Evolutionary conservation across 2,329 filamentous ascomycete genomes (phyloP).

Genomic region (Aspergillus clavatus): DNA sequence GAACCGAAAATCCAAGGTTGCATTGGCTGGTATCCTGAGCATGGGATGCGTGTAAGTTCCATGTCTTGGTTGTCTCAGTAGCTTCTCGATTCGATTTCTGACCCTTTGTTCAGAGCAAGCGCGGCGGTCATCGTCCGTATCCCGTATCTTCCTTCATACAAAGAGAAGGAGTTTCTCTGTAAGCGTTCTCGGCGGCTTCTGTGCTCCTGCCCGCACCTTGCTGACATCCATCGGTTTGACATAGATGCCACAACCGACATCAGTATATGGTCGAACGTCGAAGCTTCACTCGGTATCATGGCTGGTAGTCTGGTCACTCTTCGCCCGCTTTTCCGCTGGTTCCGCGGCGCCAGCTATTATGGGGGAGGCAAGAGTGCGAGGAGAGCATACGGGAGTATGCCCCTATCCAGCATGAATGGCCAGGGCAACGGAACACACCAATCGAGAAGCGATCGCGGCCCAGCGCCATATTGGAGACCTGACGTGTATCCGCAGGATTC

Average conservation of each 20-base stretch:
- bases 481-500: slow-evolving; percentile 25
- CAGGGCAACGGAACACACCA: slow-evolving; percentile 11
- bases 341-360: slow-evolving; percentile 27
- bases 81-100: slow-evolving; percentile 17
- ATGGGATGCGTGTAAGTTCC: slow-evolving; percentile 50
- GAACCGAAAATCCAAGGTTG: slow-evolving; percentile 47
- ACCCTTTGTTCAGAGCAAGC: slow-evolving; percentile 25
- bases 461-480: slow-evolving; percentile 29
- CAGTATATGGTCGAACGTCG: slow-evolving; percentile 41
- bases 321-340: slow-evolving; percentile 45
- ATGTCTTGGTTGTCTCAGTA: slow-evolving; percentile 8
- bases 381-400: slow-evolving; percentile 24
- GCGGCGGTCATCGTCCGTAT: slow-evolving; percentile 36
- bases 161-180: slow-evolving; percentile 32
- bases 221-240: background rate
- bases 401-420: slow-evolving; percentile 28
- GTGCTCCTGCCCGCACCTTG: background rate
- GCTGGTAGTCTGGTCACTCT: slow-evolving; percentile 48
- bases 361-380: slow-evolving; percentile 19
- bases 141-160: slow-evolving; percentile 32
- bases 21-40: slow-evolving; percentile 50
- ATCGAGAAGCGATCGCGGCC: slow-evolving; percentile 13
- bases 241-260: slow-evolving; percentile 32
- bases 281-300: slow-evolving; percentile 39
- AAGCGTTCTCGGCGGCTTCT: slow-evolving; percentile 10